Evolutionary conservation across 1,139 yeast species (phyloP).

Genomic region (Magnusiomyces ingens): DNA sequence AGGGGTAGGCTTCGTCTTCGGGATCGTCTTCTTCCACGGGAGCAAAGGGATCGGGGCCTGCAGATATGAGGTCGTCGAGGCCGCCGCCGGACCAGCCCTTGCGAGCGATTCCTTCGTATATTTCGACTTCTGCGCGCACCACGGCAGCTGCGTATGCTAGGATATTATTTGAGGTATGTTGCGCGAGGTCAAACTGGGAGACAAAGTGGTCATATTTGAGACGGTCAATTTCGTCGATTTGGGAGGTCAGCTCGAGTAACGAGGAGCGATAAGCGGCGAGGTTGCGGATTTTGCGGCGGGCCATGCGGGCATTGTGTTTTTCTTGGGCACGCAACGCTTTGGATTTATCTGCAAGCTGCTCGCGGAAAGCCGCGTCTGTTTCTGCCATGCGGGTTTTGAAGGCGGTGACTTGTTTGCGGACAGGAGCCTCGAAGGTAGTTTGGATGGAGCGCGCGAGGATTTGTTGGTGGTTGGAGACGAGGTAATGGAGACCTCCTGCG

Average conservation of each 20-base stretch:
- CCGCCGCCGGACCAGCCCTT: constrained; percentile 90
- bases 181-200: constrained; percentile 52
- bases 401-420: constrained; percentile 30
- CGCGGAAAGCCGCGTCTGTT: constrained; percentile 49
- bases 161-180: constrained; percentile 50
- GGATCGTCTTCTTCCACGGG: constrained; percentile 21
- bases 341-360: constrained; percentile 49
- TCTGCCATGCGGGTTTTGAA: constrained; percentile 26
- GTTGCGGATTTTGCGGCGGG: constrained; percentile 43
- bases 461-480: constrained; percentile 72
- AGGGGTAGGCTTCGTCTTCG: constrained; percentile 14
- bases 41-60: constrained; percentile 40
- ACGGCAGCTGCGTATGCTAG: constrained; percentile 54
- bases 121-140: constrained; percentile 72
- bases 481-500: constrained; percentile 72
- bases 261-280: constrained; percentile 58
- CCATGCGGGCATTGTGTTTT: constrained; percentile 47
- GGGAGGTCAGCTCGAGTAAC: constrained; percentile 58
- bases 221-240: constrained; percentile 71
- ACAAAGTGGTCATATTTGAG: constrained; percentile 69
- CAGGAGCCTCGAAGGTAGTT: constrained; percentile 50
- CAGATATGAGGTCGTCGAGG: constrained; percentile 51
- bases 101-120: constrained; percentile 71
- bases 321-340: constrained; percentile 49
- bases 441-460: constrained; percentile 55